A percentile compares a stretch with the other conserved stretches of the same genome.
These are phyloP conservation scores for Lithospermum erythrorhizon DNA, from an alignment of 257 asterid species.

Conservation along the genomic window DNA sequence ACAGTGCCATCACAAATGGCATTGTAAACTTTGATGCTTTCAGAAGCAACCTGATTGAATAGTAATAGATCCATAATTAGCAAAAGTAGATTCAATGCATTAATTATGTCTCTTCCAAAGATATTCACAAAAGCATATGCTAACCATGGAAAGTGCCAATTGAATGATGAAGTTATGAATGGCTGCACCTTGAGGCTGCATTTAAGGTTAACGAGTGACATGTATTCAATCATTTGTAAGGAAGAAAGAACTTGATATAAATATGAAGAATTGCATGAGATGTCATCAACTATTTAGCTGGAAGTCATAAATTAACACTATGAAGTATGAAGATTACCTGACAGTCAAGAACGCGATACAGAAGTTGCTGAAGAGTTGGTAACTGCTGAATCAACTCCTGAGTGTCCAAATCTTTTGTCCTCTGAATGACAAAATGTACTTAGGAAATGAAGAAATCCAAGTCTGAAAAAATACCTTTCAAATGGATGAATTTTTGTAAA, in stretches of 20 bases:
- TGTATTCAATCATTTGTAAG: conserved; percentile 4
- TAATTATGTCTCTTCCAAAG: background rate
- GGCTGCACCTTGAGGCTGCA: conserved; percentile 99
- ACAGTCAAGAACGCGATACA: conserved; percentile 76
- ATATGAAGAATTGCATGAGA: background rate
- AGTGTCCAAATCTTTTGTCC: conserved; percentile 81
- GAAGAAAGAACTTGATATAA: background rate
- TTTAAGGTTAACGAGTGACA: conserved; percentile 6
- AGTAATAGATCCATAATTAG: conserved; percentile 12
- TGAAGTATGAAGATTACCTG: conserved; percentile 34
- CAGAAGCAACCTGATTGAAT: conserved; percentile 66
- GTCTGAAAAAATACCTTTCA: background rate
- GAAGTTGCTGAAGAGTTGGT: conserved; percentile 80
- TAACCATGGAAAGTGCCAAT: conserved; percentile 88
- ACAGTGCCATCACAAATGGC: conserved; percentile 83
- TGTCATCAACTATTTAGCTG: background rate
- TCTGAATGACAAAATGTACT: conserved; percentile 34
- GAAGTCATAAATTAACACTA: conserved; percentile 6
- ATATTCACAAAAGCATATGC: conserved; percentile 10
- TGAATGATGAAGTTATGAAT: conserved; percentile 74
- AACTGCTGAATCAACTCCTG: conserved; percentile 72
- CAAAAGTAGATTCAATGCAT: background rate
- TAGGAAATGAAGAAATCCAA: conserved; percentile 5
- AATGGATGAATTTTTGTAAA: background rate
- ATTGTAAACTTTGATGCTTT: conserved; percentile 79